Evolutionary conservation across 345 rosid species (phyloP).

Genomic region (Eucalyptus guilfoylei): DNA sequence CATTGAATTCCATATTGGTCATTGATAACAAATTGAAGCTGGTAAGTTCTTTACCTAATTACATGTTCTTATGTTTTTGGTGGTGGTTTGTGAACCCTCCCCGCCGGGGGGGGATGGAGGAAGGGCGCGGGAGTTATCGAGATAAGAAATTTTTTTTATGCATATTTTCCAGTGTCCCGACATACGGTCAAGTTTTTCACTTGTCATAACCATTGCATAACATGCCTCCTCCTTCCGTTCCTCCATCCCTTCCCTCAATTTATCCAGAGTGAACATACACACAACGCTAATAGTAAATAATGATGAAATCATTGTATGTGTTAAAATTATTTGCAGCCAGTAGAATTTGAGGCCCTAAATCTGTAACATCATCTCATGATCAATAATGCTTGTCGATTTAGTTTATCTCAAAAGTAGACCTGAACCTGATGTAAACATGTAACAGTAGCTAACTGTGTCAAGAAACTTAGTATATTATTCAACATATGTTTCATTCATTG

Average conservation of each 20-base stretch:
- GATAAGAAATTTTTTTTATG: not conserved
- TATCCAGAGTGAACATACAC: not conserved
- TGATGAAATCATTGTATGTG: not conserved
- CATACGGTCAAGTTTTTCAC: not conserved
- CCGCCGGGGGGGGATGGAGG: not conserved
- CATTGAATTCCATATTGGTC: slow-evolving; percentile 29
- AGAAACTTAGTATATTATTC: not conserved
- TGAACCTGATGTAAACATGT: not conserved
- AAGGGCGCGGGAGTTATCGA: not conserved
- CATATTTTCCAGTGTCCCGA: not conserved
- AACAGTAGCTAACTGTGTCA: not conserved
- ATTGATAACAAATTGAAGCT: slow-evolving; percentile 40
- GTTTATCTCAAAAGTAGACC: not conserved
- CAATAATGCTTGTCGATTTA: not conserved
- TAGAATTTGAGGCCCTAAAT: not conserved
- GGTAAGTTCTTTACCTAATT: slow-evolving; percentile 14
- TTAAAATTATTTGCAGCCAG: not conserved
- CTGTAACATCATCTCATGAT: not conserved
- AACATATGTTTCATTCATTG: not conserved
- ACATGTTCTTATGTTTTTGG: not conserved
- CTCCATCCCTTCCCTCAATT: not conserved
- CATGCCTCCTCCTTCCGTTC: not conserved
- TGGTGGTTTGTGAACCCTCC: too few species aligned
- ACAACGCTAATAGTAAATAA: not conserved
- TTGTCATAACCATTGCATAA: not conserved